A percentile compares a stretch with the other conserved stretches of the same genome.
These are phyloP conservation scores for Scytalidium sp. DNA, from an alignment of 2,329 filamentous ascomycete genomes.

Conservation along the genomic window DNA sequence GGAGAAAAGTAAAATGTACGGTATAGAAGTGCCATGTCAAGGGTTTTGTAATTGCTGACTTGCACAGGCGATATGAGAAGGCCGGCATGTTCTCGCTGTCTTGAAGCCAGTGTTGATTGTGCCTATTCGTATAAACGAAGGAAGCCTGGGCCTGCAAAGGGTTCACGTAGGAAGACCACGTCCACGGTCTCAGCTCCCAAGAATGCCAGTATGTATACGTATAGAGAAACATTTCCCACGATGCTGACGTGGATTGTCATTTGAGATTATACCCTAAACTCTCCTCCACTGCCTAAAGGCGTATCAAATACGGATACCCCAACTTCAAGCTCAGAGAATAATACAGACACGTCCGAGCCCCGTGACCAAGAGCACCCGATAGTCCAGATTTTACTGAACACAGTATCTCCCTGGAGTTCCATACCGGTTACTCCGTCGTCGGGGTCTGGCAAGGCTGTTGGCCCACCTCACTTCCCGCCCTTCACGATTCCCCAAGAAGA, in stretches of 20 bases:
- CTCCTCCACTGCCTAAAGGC: neutral
- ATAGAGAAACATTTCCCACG: neutral
- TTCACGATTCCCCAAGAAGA: slow-evolving; percentile 1
- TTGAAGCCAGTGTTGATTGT: slow-evolving; percentile 24
- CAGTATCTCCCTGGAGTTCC: neutral
- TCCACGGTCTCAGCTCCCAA: slow-evolving; percentile 1
- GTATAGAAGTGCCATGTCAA: neutral
- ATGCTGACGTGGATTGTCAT: neutral
- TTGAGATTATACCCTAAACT: neutral
- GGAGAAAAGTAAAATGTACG: slow-evolving; percentile 15
- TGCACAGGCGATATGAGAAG: slow-evolving; percentile 26
- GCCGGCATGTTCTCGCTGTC: slow-evolving; percentile 32
- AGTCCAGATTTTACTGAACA: neutral
- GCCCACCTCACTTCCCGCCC: slow-evolving; percentile 1
- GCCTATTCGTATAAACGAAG: slow-evolving; percentile 26
- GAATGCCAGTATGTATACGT: slow-evolving; percentile 13
- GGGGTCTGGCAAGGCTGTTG: neutral
- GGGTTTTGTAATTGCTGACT: neutral
- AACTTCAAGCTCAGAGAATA: neutral
- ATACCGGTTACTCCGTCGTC: neutral
- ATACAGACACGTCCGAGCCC: neutral
- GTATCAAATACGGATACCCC: neutral
- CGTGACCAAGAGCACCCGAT: too few relatives aligned
- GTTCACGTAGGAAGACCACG: slow-evolving; percentile 19
- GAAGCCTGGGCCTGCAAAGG: slow-evolving; percentile 30